Conservation (phyloP, 169 alveolate genomes). For the Cryptosporidium baileyi region DNA sequence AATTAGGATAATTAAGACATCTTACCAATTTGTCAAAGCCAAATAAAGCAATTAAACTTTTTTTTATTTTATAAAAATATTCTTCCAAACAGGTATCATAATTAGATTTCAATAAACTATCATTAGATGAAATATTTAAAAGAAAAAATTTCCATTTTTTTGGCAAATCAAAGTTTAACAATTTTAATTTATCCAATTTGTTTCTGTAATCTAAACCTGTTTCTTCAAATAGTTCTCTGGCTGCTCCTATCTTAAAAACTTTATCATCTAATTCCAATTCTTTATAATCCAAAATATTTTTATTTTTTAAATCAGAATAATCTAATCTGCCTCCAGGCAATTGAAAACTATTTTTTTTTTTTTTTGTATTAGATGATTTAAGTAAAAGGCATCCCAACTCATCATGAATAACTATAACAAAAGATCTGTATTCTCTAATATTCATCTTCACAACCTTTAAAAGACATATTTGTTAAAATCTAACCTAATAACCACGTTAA, state of each 20-base stretch:
- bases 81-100: not conserved
- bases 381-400: conserved; percentile 28
- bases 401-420: conserved; percentile 20
- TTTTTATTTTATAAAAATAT: too few relatives aligned
- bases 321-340: conserved; percentile 64
- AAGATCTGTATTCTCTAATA: conserved; percentile 8
- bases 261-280: not conserved
- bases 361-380: not conserved
- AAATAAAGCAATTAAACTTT: not conserved
- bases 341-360: not conserved
- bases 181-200: not conserved
- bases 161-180: not conserved
- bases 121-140: not conserved
- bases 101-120: not conserved
- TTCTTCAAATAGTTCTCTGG: conserved; percentile 55
- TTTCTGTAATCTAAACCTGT: conserved; percentile 49
- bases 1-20: not conserved
- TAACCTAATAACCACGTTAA: too few relatives aligned
- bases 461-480: too few relatives aligned
- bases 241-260: conserved; percentile 10
- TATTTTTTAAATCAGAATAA: not conserved
- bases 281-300: not conserved
- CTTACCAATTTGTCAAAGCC: not conserved
- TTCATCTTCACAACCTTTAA: too few relatives aligned
- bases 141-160: conserved; percentile 13